Evolutionary conservation across 1,139 yeast genomes (phyloP).

Genomic region (Blastobotrys proliferans): DNA sequence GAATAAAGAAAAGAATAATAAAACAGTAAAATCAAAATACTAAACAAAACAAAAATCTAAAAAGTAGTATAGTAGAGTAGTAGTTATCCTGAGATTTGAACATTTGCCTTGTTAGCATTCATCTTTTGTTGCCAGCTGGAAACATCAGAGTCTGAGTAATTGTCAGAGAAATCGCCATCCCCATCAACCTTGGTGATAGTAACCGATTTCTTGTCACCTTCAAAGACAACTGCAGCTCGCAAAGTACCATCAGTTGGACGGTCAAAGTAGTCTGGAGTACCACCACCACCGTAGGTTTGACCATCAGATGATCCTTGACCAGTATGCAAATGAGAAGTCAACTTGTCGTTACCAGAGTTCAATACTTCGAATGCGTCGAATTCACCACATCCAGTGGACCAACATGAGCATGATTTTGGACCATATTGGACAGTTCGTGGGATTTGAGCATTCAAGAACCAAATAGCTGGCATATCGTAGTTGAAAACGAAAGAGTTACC

Average conservation of each 20-base stretch:
- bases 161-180: constrained; percentile 9
- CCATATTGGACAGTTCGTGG: constrained; percentile 94
- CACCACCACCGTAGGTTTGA: constrained; percentile 58
- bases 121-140: constrained; percentile 6
- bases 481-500: constrained; percentile 41
- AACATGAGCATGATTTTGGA: constrained; percentile 76
- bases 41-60: neutral
- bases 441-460: constrained; percentile 91
- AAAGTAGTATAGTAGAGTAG: neutral
- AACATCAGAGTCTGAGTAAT: constrained; percentile 10
- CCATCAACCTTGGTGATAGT: constrained; percentile 15
- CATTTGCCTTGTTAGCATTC: constrained; percentile 5
- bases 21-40: neutral
- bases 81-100: constrained; percentile 5
- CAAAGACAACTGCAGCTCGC: constrained; percentile 88
- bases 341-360: constrained; percentile 62
- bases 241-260: constrained; percentile 77
- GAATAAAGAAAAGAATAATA: neutral
- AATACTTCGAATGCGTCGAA: constrained; percentile 86
- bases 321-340: constrained; percentile 80
- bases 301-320: constrained; percentile 67
- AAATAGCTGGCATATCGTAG: constrained; percentile 92
- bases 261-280: constrained; percentile 76
- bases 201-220: constrained; percentile 27
- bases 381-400: constrained; percentile 97